phyloP scores from a whole-genome alignment of 2,329 filamentous ascomycete genomes.

The Drechmeria coniospora region DNA sequence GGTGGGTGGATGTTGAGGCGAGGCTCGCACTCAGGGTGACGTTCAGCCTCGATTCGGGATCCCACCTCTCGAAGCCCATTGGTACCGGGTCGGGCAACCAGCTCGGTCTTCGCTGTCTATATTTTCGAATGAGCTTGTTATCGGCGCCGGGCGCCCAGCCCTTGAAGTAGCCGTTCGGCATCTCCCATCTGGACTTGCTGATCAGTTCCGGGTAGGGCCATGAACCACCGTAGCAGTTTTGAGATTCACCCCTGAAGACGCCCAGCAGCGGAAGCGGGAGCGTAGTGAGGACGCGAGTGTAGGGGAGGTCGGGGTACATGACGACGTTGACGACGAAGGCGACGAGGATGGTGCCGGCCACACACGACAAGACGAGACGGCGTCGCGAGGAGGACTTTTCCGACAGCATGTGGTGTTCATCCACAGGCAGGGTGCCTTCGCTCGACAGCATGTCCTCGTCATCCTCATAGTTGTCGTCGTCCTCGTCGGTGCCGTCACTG shows the following conservation, averaged over 20 bases:
- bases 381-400: slow-evolving; percentile 4
- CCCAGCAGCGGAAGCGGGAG: slow-evolving; percentile 16
- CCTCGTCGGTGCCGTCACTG: no score
- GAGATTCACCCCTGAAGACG: slow-evolving; percentile 11
- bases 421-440: no score
- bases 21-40: slow-evolving; percentile 2
- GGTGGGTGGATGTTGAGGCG: neutral
- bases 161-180: slow-evolving; percentile 14
- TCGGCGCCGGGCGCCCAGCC: slow-evolving; percentile 16
- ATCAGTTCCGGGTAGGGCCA: slow-evolving; percentile 16
- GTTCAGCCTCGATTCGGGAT: slow-evolving; percentile 11
- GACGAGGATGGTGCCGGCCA: slow-evolving; percentile 6
- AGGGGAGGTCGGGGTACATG: slow-evolving; percentile 14
- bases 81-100: slow-evolving; percentile 15
- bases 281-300: slow-evolving; percentile 16
- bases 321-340: slow-evolving; percentile 10
- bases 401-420: no score
- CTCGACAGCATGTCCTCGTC: no score
- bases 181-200: slow-evolving; percentile 10
- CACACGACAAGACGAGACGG: slow-evolving; percentile 5
- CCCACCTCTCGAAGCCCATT: slow-evolving; percentile 14
- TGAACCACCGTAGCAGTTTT: slow-evolving; percentile 11
- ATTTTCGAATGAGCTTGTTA: slow-evolving; percentile 10
- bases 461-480: no score
- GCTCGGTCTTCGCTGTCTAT: slow-evolving; percentile 11